A percentile compares a stretch with the other conserved stretches of the same genome.
Evolutionary conservation across 2,329 filamentous ascomycete genomes (phyloP).

Genomic region (Monosporascus sp.): DNA sequence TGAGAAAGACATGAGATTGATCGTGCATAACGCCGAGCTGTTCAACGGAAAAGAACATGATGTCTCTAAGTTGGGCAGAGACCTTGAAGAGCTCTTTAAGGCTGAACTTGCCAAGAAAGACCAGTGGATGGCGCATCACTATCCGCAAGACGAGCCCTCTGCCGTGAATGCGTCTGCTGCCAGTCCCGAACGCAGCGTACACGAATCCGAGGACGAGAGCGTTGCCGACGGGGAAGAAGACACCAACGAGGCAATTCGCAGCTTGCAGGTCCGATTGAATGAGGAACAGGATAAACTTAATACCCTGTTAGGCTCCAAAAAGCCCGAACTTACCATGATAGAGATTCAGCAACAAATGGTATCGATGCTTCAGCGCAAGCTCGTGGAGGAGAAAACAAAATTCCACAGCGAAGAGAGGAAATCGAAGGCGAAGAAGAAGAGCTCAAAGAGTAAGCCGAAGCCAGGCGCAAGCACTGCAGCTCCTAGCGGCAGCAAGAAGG

Average conservation of each 20-base stretch:
- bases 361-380: constrained; percentile 60
- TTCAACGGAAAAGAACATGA: constrained; percentile 77
- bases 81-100: constrained; percentile 71
- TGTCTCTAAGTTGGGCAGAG: constrained; percentile 65
- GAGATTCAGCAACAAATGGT: constrained; percentile 57
- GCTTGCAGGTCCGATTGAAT: constrained; percentile 44
- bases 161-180: constrained; percentile 51
- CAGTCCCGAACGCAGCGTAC: constrained; percentile 60
- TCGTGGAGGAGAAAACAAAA: constrained; percentile 66
- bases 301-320: constrained; percentile 43
- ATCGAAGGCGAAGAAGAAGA: constrained; percentile 85
- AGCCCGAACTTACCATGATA: constrained; percentile 46
- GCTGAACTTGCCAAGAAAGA: constrained; percentile 72
- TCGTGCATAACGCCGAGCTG: constrained; percentile 84
- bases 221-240: constrained; percentile 52
- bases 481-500: constrained; percentile 36
- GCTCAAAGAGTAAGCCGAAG: constrained; percentile 59
- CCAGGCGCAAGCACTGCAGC: constrained; percentile 26
- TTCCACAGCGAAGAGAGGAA: constrained; percentile 56
- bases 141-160: constrained; percentile 38
- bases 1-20: constrained; percentile 73
- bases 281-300: constrained; percentile 56
- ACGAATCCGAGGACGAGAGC: constrained; percentile 67
- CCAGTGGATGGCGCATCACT: constrained; percentile 72
- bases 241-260: constrained; percentile 44